These are phyloP conservation scores for Nemania bipapillata DNA, from an alignment of 2,329 filamentous ascomycete genomes.

Conservation along the genomic window DNA sequence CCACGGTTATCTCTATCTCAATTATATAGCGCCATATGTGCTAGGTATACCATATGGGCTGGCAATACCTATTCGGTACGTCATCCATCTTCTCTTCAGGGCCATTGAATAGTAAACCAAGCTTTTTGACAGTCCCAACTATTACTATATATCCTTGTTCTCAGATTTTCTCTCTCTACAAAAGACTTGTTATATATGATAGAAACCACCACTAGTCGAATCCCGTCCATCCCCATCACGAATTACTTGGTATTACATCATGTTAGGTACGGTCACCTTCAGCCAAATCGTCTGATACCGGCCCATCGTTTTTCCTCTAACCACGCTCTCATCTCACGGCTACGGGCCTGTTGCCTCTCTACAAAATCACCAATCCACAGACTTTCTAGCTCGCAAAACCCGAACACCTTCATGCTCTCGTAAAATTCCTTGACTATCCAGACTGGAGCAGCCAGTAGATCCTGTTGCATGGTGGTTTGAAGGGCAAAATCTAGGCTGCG, in stretches of 20 bases:
- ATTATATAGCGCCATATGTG: no score
- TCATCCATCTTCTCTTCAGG: no score
- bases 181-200: conserved; percentile 23
- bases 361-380: conserved; percentile 45
- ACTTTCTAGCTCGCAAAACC: conserved; percentile 44
- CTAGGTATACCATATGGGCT: no score
- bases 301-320: conserved; percentile 47
- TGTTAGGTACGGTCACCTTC: conserved; percentile 18
- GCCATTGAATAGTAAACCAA: not conserved
- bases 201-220: conserved; percentile 18
- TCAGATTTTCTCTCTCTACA: not conserved
- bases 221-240: not conserved
- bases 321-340: conserved; percentile 39
- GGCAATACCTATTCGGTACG: no score
- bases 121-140: conserved; percentile 13
- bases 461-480: conserved; percentile 51
- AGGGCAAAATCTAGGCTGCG: conserved; percentile 62
- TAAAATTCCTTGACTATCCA: conserved; percentile 47
- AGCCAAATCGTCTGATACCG: conserved; percentile 45
- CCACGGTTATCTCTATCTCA: conserved; percentile 12
- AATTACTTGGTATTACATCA: conserved; percentile 1
- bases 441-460: conserved; percentile 48
- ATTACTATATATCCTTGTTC: not conserved
- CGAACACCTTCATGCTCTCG: conserved; percentile 38
- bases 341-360: conserved; percentile 41